Base-by-base conservation (phyloP, 2,329 filamentous ascomycete species). In the Xylariaceae sp. region DNA sequence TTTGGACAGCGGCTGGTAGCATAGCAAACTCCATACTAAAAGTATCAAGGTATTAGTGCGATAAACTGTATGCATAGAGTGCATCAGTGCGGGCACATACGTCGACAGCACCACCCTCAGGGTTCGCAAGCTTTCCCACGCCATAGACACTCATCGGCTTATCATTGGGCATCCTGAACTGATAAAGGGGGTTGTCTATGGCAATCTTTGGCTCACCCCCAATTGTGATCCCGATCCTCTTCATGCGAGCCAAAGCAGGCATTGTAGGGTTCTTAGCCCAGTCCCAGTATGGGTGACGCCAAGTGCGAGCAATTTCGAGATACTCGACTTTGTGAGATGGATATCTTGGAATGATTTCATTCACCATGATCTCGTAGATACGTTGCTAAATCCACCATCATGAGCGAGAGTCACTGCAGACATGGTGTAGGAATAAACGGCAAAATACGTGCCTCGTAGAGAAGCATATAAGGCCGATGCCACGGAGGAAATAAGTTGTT, bases 251-350 rank as follows among this genome's bases (percentile, higher is more conserved):
- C 4, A 69, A 54, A 7, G 63, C 48, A 6, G 58, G 61, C 9
- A 71, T 57, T n/a, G 34, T 65, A 2, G 60, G 44, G 23, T 65
- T 65, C 8, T 57, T 62, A 1, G 65, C 73, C 73, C 73, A 75
- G 60, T 76, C 74, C 61, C 61, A 63, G 23, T 47, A 63, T 34
- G 61, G 61, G 19, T 57, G 52, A 5, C 61, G 47, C 61, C 61
- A 63, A 29, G 58, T 56, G 4, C 36, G 33, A 26, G 61, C 61
- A 51, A 58, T 58, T 34, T 56, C 48, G 12, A 60, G 54, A 17
- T 53, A 58, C 24, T 58, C 40, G 12, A 50, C 39, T 56, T 54
- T 46, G 39, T 58, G 48, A 33, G 23, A 16, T 28, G 58, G 61
- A 14, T 61, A 53, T 17, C 43, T 47, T 12, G 61, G 58, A 17